Evolutionary conservation across 2,329 filamentous ascomycete genomes (phyloP).

Genomic region (Penicillium brasilianum): DNA sequence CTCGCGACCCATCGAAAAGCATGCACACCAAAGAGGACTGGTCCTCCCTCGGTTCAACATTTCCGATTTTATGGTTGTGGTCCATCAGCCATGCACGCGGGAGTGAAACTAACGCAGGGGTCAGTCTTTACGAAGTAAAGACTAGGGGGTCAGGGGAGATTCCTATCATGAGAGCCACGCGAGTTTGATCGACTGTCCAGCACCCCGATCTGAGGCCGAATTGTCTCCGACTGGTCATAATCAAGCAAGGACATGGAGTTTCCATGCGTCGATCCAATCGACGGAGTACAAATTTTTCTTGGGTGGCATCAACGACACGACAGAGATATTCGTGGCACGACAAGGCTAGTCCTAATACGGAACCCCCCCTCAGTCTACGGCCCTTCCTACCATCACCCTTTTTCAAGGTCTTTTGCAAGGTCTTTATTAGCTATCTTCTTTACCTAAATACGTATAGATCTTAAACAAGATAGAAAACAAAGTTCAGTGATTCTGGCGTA

Average conservation of each 20-base stretch:
- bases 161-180: constrained; percentile 14
- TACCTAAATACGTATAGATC: too few relatives aligned
- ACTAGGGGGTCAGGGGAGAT: constrained; percentile 6
- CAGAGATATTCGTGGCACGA: too few relatives aligned
- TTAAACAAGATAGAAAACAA: too few relatives aligned
- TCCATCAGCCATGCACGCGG: neutral
- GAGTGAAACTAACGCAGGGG: constrained; percentile 1
- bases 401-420: too few relatives aligned
- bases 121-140: neutral
- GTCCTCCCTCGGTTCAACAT: neutral
- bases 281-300: neutral
- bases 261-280: neutral
- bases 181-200: neutral
- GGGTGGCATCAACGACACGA: too few relatives aligned
- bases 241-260: neutral
- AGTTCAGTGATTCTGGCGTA: too few relatives aligned
- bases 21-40: neutral
- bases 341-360: too few relatives aligned
- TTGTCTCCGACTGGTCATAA: neutral
- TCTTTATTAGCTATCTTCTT: too few relatives aligned
- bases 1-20: neutral
- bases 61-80: neutral
- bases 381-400: too few relatives aligned
- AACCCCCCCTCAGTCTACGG: too few relatives aligned
- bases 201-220: constrained; percentile 5